Conservation (phyloP, 2,329 filamentous ascomycete species). For the Juglanconis oblonga region DNA sequence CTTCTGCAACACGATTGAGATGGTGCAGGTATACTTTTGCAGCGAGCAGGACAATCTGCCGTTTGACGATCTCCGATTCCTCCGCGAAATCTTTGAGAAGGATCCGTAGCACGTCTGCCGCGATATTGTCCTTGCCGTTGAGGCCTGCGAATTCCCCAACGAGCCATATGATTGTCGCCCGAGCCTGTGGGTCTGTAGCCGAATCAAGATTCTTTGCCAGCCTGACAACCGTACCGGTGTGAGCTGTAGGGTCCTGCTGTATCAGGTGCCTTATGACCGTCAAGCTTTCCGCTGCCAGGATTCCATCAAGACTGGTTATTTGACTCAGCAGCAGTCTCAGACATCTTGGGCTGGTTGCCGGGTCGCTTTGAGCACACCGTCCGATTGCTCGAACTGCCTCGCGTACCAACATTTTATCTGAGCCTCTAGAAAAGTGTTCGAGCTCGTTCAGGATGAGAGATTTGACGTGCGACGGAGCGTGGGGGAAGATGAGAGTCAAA, state of each 20-base stretch:
- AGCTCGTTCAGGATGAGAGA: conserved; percentile 87
- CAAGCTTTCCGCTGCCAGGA: conserved; percentile 84
- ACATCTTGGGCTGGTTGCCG: conserved; percentile 71
- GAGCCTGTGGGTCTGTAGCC: conserved; percentile 80
- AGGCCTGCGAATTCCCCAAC: conserved; percentile 89
- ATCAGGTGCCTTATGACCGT: conserved; percentile 96
- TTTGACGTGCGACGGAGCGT: conserved; percentile 72
- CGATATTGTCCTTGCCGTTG: conserved; percentile 81
- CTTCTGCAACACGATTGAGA: conserved; percentile 53
- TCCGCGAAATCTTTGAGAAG: conserved; percentile 79
- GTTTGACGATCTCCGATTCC: conserved; percentile 81
- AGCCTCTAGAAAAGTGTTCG: conserved; percentile 81
- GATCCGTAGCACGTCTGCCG: conserved; percentile 86
- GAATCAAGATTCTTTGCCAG: conserved; percentile 89
- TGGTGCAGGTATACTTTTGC: conserved; percentile 97
- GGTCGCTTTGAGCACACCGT: conserved; percentile 80
- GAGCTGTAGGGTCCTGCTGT: conserved; percentile 79
- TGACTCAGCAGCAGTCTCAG: conserved; percentile 80
- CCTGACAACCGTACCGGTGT: conserved; percentile 81
- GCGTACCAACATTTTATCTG: conserved; percentile 72
- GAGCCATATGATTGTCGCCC: conserved; percentile 95
- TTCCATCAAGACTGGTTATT: conserved; percentile 83
- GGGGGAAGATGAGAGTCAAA: conserved; percentile 84
- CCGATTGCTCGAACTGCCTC: conserved; percentile 93
- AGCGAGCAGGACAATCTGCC: conserved; percentile 86